These are phyloP conservation scores for Globisporangium radiosum DNA, from an alignment of 352 stramenopile species.

Conservation along the genomic window DNA sequence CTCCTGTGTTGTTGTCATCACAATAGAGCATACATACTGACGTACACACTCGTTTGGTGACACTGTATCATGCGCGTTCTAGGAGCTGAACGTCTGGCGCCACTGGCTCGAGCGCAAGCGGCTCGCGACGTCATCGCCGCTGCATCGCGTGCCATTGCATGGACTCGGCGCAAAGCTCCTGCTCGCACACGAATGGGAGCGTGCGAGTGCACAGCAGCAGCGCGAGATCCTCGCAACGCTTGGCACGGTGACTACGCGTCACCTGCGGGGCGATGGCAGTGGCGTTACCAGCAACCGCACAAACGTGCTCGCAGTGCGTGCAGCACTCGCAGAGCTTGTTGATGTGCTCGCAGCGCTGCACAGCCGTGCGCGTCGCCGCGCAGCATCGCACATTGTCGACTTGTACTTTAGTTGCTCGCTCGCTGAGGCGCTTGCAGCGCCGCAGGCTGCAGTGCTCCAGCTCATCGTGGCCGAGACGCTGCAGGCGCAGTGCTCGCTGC, in stretches of 20 bases:
- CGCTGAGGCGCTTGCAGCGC: conserved; percentile 25
- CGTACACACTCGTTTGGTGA: not conserved
- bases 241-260: conserved; percentile 7
- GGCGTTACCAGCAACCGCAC: not conserved
- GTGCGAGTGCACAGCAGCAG: conserved; percentile 13
- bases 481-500: conserved; percentile 60
- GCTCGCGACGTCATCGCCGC: conserved; percentile 1
- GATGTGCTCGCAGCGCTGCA: conserved; percentile 8
- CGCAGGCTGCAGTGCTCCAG: conserved; percentile 50
- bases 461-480: conserved; percentile 69
- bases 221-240: conserved; percentile 9
- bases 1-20: no score
- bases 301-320: not conserved
- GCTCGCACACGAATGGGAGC: conserved; percentile 41
- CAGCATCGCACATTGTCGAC: conserved; percentile 17
- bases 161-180: conserved; percentile 48
- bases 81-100: conserved; percentile 72
- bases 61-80: not conserved
- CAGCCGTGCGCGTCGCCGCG: not conserved
- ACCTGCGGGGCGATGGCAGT: conserved; percentile 8
- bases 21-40: no score
- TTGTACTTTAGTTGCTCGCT: conserved; percentile 37
- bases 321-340: conserved; percentile 4
- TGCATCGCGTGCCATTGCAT: conserved; percentile 28
- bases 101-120: conserved; percentile 38